These are phyloP conservation scores for Phytopythium cucurbitacearum DNA, from an alignment of 352 stramenopile species.

Conservation along the genomic window DNA sequence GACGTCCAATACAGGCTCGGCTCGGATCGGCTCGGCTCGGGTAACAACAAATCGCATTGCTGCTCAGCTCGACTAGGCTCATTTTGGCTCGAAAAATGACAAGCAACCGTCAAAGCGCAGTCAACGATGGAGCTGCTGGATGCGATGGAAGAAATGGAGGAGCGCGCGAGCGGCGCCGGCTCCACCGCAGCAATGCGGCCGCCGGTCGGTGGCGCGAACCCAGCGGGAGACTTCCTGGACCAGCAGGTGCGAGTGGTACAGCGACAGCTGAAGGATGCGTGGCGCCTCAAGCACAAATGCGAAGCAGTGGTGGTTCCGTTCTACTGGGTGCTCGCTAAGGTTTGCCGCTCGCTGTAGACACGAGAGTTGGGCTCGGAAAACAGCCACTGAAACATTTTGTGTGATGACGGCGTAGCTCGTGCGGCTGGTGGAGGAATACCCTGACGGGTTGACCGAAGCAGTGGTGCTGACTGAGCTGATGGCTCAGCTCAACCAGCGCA, in stretches of 20 bases:
- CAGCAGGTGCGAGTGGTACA: conserved; percentile 39
- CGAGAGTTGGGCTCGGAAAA: not conserved
- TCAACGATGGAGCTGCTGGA: conserved; percentile 60
- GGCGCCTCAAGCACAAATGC: conserved; percentile 23
- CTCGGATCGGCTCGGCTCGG: not conserved
- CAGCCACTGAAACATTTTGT: not conserved
- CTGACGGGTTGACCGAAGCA: conserved; percentile 59
- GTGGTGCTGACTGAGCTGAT: conserved; percentile 60
- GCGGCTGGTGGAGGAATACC: conserved; percentile 55
- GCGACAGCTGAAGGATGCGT: conserved; percentile 32
- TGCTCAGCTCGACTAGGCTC: not conserved
- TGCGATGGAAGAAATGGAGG: conserved; percentile 47
- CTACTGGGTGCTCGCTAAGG: conserved; percentile 55
- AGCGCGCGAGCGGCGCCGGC: not conserved
- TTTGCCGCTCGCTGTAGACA: conserved; percentile 1
- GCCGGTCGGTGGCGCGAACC: not conserved
- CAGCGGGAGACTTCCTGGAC: conserved; percentile 34
- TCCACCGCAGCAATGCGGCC: not conserved
- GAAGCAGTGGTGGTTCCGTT: conserved; percentile 28
- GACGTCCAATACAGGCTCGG: too few relatives aligned
- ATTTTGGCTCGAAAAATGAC: not conserved
- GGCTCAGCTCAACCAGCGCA: conserved; percentile 30
- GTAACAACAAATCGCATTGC: too few relatives aligned
- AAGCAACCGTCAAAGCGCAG: too few relatives aligned
- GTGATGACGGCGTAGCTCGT: conserved; percentile 24